Evolutionary conservation across 768 basidiomycete species (phyloP).

Genomic region (Kwoniella sp.): DNA sequence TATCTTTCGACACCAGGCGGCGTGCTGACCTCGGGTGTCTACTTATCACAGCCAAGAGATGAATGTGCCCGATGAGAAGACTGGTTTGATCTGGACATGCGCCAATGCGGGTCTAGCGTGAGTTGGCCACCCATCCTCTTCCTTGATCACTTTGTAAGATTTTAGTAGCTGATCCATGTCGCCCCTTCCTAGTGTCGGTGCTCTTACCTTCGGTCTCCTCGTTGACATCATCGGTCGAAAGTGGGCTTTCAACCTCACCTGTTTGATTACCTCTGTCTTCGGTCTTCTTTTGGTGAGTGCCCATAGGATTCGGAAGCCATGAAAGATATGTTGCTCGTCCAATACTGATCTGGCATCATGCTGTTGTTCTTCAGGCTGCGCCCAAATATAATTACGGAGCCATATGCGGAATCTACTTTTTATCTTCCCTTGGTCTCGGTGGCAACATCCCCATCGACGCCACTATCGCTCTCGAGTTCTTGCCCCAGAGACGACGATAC

Average conservation of each 20-base stretch:
- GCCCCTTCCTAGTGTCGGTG: conserved; percentile 40
- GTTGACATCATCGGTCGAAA: conserved; percentile 56
- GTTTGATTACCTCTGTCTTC: conserved; percentile 56
- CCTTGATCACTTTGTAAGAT: background rate
- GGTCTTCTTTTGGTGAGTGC: conserved; percentile 49
- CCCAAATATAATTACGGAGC: conserved; percentile 57
- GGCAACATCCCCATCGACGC: conserved; percentile 59
- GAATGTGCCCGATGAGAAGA: conserved; percentile 27
- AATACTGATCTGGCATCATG: background rate
- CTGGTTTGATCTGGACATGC: conserved; percentile 50
- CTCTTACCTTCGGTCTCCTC: conserved; percentile 52
- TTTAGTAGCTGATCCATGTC: conserved; percentile 9
- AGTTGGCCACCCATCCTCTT: conserved; percentile 13
- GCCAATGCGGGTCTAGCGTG: conserved; percentile 54
- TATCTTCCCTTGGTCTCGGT: conserved; percentile 53
- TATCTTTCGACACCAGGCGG: too few species aligned
- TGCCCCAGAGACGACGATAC: conserved; percentile 54
- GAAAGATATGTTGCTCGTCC: too few species aligned
- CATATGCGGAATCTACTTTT: conserved; percentile 55
- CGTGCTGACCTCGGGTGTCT: background rate
- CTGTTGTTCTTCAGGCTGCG: conserved; percentile 37
- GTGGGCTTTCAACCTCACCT: conserved; percentile 58
- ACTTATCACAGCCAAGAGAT: conserved; percentile 46
- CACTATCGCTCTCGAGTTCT: conserved; percentile 54
- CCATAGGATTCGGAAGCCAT: too few species aligned